Evolutionary conservation across 2,329 filamentous ascomycete genomes (phyloP), one percentile per base, ranked within the genome.

Genomic region (Aspergillus nomiae): DNA sequence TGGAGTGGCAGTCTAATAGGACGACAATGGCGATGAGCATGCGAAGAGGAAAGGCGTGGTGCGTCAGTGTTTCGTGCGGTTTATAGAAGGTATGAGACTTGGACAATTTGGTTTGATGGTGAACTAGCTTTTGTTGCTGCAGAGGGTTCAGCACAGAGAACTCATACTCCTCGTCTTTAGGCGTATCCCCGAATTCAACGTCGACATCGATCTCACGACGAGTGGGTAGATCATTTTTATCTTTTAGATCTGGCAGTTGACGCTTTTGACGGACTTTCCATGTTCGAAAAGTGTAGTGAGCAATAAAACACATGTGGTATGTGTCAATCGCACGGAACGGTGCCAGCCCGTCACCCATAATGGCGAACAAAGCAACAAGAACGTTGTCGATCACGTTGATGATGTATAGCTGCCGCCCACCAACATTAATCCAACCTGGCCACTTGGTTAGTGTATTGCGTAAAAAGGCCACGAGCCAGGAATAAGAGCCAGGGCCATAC

Each of bases 81-180:
- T 94, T 94, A 82, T 96, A 96, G 77, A 94, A 96, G 7, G 90
- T 93, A 75, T 96, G 92, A 0, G 90, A 92, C 69, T 90, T 92
- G 72, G 90, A 85, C 71, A 95, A 90, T 71, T 94, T 94, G 68
- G 83, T 85, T 72, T 94, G 90, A 71, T 96, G 92, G 73, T 95
- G 89, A 57, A 89, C 84, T 11, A 96, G 84, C 56, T 85, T 86
- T 63, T 84, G 83, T 71, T 93, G 90, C 74, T 95, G 90, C 63
- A 85, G 77, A 5, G 81, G 80, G 0, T 82, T 88, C 3, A 95
- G 81, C 4, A 92, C 89, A 0, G 87, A 87, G 65, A 82, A 85
- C 70, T 88, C 84, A 53, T 84, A 75, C 60, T 84, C 81, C 36
- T 86, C 82, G 24, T 84, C 74, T 69, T 69, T 69, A 71, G 65